A percentile compares a stretch with the other conserved stretches of the same genome.
These are phyloP conservation scores for Chenopodium album DNA, from an alignment of 148 eudicot genomes.

Conservation along the genomic window DNA sequence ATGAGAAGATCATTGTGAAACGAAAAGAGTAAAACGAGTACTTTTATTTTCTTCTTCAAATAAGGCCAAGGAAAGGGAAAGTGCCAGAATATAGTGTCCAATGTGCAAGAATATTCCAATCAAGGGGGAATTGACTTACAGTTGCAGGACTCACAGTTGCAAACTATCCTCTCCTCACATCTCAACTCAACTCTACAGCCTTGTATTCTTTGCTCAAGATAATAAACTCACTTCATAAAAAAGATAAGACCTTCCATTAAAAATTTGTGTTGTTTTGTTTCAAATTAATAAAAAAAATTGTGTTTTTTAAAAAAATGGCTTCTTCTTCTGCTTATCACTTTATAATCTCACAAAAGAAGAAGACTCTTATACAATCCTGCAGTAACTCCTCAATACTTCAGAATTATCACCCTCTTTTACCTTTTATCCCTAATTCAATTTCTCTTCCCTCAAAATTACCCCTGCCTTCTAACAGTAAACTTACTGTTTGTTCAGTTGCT, in stretches of 20 bases:
- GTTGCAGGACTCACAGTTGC: no score
- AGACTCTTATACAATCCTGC: conserved; percentile 3
- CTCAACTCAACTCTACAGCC: neutral
- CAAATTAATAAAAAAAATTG: no score
- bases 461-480: conserved; percentile 11
- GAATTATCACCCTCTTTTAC: conserved; percentile 12
- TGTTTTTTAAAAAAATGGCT: conserved; percentile 19
- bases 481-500: conserved; percentile 28
- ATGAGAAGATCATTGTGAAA: no score
- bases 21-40: no score
- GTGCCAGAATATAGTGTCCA: neutral
- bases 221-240: neutral
- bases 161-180: conserved; percentile 4
- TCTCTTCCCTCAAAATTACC: conserved; percentile 7
- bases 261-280: no score
- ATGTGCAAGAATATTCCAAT: conserved; percentile 15
- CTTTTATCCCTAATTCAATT: neutral
- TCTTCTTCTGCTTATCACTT: conserved; percentile 24
- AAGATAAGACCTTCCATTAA: no score
- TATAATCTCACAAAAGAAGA: conserved; percentile 19
- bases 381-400: conserved; percentile 12
- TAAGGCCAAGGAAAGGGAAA: neutral
- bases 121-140: neutral
- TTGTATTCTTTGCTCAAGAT: neutral
- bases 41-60: no score